phyloP scores from a whole-genome alignment of 345 rosid genomes.

The Rubroshorea leprosula region DNA sequence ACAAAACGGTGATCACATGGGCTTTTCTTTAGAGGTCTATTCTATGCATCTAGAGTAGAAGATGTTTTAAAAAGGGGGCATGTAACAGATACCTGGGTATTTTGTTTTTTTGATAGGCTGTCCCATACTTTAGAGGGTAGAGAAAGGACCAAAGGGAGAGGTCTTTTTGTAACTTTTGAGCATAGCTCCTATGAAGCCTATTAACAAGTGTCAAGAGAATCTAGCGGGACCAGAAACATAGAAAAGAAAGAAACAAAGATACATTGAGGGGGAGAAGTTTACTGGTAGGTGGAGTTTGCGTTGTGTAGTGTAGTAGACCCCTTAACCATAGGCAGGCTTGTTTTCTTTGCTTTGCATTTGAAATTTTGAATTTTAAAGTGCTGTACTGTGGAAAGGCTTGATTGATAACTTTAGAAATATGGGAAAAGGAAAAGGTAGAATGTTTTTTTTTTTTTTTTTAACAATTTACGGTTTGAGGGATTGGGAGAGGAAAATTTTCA shows the following conservation, averaged over 20 bases:
- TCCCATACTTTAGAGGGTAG: too few relatives aligned
- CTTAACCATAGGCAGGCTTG: slow-evolving; percentile 33
- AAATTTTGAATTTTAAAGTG: slow-evolving; percentile 19
- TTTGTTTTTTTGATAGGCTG: slow-evolving; percentile 5
- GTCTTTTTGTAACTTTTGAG: slow-evolving; percentile 25
- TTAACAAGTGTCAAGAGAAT: slow-evolving; percentile 13
- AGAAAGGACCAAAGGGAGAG: slow-evolving; percentile 21
- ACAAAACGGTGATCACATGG: too few relatives aligned
- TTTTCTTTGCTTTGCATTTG: slow-evolving; percentile 20
- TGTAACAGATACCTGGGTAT: background rate
- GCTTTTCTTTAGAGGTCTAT: too few relatives aligned
- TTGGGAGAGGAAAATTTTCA: too few relatives aligned
- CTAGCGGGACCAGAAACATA: slow-evolving; percentile 7
- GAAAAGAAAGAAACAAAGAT: background rate
- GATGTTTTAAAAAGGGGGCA: slow-evolving; percentile 9
- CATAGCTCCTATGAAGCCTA: slow-evolving; percentile 7
- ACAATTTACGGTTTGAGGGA: too few relatives aligned
- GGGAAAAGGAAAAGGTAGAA: slow-evolving; percentile 23
- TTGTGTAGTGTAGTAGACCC: slow-evolving; percentile 20
- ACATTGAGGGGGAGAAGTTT: slow-evolving; percentile 8
- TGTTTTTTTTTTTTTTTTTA: too few relatives aligned
- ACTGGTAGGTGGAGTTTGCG: slow-evolving; percentile 19
- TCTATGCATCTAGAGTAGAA: too few relatives aligned
- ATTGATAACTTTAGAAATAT: slow-evolving; percentile 17
- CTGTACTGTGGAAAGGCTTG: slow-evolving; percentile 16